A percentile compares a stretch with the other conserved stretches of the same genome.
Evolutionary conservation across 2,329 filamentous ascomycete genomes (phyloP).

Genomic region (Atkinsonella hypoxylon): DNA sequence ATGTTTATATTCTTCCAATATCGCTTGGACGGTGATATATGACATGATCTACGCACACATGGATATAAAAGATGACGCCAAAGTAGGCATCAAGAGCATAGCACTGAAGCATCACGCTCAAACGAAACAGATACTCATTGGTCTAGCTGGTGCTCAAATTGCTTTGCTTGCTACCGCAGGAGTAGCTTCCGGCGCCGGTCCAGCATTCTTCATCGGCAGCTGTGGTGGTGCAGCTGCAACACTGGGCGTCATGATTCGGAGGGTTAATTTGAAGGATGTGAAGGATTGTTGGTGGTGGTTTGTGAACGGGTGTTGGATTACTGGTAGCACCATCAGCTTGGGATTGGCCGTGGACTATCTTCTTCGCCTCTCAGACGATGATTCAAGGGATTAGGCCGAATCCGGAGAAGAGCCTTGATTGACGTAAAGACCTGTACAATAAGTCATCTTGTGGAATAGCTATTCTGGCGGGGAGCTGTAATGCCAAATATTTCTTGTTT

Average conservation of each 20-base stretch:
- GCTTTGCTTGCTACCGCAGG: constrained; percentile 60
- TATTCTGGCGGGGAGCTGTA: no score
- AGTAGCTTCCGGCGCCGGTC: constrained; percentile 51
- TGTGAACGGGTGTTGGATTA: constrained; percentile 57
- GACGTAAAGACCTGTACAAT: background rate
- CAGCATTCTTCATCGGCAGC: constrained; percentile 55
- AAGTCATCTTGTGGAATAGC: background rate
- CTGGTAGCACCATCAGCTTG: constrained; percentile 48
- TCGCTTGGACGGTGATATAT: constrained; percentile 80
- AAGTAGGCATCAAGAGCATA: constrained; percentile 82
- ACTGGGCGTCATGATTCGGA: constrained; percentile 54
- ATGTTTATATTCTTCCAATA: constrained; percentile 63
- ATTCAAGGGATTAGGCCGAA: constrained; percentile 6
- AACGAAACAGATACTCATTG: constrained; percentile 64
- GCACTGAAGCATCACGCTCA: constrained; percentile 66
- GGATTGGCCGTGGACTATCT: constrained; percentile 50
- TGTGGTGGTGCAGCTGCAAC: constrained; percentile 52
- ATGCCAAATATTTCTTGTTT: no score
- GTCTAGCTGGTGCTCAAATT: constrained; percentile 57
- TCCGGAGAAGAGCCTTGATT: background rate
- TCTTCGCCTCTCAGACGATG: constrained; percentile 30
- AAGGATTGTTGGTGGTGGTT: constrained; percentile 71
- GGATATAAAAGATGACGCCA: constrained; percentile 76
- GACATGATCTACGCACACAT: constrained; percentile 93
- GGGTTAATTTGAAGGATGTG: constrained; percentile 52